Evolutionary conservation across 176 grass and related monocot species (phyloP).

Genomic region (Urochloa ruziziensis): DNA sequence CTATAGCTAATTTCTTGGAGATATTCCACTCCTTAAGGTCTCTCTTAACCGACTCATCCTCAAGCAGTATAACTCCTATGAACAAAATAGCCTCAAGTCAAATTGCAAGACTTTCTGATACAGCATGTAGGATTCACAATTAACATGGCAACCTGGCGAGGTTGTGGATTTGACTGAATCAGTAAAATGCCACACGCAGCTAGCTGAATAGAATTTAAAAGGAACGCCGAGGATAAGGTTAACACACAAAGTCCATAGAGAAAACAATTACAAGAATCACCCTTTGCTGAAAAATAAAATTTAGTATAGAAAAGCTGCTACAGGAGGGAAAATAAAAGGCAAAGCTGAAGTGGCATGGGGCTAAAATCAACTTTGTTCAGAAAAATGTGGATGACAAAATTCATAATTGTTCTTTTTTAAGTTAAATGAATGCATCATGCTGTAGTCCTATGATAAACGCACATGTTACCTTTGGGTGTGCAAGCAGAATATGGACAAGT

Average conservation of each 20-base stretch:
- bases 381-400: background rate
- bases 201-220: constrained; percentile 8
- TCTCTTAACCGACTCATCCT: no score
- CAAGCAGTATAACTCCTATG: background rate
- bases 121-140: background rate
- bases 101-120: background rate
- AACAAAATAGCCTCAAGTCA: background rate
- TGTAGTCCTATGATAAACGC: constrained; percentile 1
- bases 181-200: background rate
- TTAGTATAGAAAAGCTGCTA: background rate
- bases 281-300: background rate
- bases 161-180: background rate
- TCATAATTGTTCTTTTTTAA: background rate
- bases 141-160: background rate
- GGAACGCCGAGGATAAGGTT: background rate
- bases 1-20: no score
- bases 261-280: background rate
- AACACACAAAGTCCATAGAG: background rate
- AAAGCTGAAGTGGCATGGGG: background rate
- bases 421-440: background rate
- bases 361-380: background rate
- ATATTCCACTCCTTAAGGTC: no score
- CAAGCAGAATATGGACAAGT: constrained; percentile 92
- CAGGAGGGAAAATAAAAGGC: background rate
- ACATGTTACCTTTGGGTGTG: constrained; percentile 80